phyloP scores from a whole-genome alignment of 495 filamentous ascomycete species.

The Astrocystis sublimbata region DNA sequence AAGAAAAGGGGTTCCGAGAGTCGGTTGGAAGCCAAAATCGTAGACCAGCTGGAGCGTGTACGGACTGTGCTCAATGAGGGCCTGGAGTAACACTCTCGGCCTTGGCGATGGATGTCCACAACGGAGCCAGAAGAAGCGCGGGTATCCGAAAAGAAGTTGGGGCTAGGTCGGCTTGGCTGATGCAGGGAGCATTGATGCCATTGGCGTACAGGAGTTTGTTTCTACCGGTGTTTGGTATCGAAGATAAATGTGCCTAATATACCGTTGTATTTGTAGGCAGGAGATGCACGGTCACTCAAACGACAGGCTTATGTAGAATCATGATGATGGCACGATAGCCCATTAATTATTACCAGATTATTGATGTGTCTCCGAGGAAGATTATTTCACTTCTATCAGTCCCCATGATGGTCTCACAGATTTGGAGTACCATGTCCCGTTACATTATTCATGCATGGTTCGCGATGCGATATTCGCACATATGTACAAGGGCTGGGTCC shows the following conservation, averaged over 20 bases:
- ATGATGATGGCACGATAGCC: background rate
- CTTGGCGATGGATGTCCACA: background rate
- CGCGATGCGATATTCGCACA: background rate
- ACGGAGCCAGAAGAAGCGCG: background rate
- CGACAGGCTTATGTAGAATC: background rate
- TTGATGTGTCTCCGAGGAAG: background rate
- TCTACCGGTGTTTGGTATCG: slow-evolving; percentile 3
- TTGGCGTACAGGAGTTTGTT: slow-evolving; percentile 10
- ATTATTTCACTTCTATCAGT: background rate
- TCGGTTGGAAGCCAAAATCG: slow-evolving; percentile 70
- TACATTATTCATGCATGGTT: background rate
- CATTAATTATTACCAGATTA: background rate
- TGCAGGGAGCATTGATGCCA: slow-evolving; percentile 8
- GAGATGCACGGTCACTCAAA: background rate
- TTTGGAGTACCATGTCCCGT: background rate
- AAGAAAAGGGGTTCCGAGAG: slow-evolving; percentile 50
- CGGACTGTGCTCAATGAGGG: slow-evolving; percentile 49
- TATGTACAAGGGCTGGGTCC: background rate
- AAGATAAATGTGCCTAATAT: background rate
- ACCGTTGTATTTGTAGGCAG: background rate
- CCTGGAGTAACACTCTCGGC: slow-evolving; percentile 28
- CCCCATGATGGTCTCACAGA: background rate
- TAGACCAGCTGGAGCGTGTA: slow-evolving; percentile 61
- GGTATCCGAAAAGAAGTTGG: background rate
- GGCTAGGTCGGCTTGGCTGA: background rate